A percentile compares a stretch with the other conserved stretches of the same genome.
These are phyloP conservation scores for Fusarium verticillioides DNA, from an alignment of 2,329 filamentous ascomycete genomes.

Conservation along the genomic window DNA sequence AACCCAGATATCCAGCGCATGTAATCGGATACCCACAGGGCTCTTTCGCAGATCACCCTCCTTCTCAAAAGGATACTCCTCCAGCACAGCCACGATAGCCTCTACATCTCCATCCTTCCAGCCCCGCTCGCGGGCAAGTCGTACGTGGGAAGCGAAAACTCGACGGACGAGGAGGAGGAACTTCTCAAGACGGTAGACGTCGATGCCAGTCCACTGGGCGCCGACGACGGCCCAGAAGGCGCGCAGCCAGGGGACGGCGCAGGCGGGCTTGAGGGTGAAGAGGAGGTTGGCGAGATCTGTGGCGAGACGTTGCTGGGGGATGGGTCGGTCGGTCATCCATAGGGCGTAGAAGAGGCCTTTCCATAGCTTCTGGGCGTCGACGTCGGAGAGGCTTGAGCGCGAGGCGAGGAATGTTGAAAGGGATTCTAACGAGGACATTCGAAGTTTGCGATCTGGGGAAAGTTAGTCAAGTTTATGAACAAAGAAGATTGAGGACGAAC, in stretches of 20 bases:
- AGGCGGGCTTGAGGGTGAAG: slow-evolving; percentile 63
- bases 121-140: slow-evolving; percentile 52
- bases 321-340: slow-evolving; percentile 92
- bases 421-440: slow-evolving; percentile 80
- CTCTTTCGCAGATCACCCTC: slow-evolving; percentile 65
- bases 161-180: slow-evolving; percentile 86
- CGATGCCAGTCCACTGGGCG: slow-evolving; percentile 77
- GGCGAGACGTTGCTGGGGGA: slow-evolving; percentile 87
- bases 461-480: neutral
- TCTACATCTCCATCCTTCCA: slow-evolving; percentile 48
- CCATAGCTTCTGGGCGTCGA: slow-evolving; percentile 90
- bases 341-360: slow-evolving; percentile 93
- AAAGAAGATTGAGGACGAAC: slow-evolving; percentile 60
- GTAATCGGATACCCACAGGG: slow-evolving; percentile 85
- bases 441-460: slow-evolving; percentile 76
- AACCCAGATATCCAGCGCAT: slow-evolving; percentile 89
- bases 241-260: slow-evolving; percentile 61
- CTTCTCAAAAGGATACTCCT: slow-evolving; percentile 49
- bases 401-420: slow-evolving; percentile 81
- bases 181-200: slow-evolving; percentile 88
- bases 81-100: slow-evolving; percentile 44
- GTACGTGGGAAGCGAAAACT: slow-evolving; percentile 78
- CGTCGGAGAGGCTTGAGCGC: slow-evolving; percentile 66
- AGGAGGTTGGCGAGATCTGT: slow-evolving; percentile 77
- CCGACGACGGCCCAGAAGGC: slow-evolving; percentile 79